Conservation (phyloP, 208 protist species). For the Porcisia deanei region DNA sequence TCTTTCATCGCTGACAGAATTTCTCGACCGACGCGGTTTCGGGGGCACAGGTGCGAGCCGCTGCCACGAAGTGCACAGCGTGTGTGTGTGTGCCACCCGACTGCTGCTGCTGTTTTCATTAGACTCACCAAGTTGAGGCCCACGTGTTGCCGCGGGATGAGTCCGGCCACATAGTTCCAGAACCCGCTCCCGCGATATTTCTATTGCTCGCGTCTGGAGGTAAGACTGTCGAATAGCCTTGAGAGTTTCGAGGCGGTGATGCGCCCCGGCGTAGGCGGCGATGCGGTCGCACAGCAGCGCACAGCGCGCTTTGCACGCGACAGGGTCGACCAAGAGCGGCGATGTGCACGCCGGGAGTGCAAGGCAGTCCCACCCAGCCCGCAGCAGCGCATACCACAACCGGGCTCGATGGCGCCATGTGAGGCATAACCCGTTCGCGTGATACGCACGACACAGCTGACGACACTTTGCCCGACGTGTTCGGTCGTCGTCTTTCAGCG, state of each 20-base stretch:
- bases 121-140: slow-evolving; percentile 1
- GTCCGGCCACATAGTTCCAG: slow-evolving; percentile 22
- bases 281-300: slow-evolving; percentile 67
- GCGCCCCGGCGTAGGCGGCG: slow-evolving; percentile 53
- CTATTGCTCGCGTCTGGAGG: slow-evolving; percentile 22
- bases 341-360: slow-evolving; percentile 40
- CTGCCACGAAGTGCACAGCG: not conserved
- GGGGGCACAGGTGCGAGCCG: not conserved
- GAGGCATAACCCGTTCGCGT: slow-evolving; percentile 37
- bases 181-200: slow-evolving; percentile 29
- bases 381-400: slow-evolving; percentile 39
- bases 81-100: not conserved
- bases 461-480: slow-evolving; percentile 22
- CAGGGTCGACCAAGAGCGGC: slow-evolving; percentile 56
- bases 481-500: slow-evolving; percentile 3
- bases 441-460: slow-evolving; percentile 27
- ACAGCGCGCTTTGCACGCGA: slow-evolving; percentile 45
- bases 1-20: not conserved
- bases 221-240: slow-evolving; percentile 34
- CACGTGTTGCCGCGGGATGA: not conserved
- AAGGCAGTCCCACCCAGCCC: slow-evolving; percentile 27
- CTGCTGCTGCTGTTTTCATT: not conserved
- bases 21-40: not conserved
- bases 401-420: slow-evolving; percentile 46
- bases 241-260: slow-evolving; percentile 46